These are phyloP conservation scores for Russula emetica DNA, from an alignment of 768 basidiomycete species.

Conservation along the genomic window DNA sequence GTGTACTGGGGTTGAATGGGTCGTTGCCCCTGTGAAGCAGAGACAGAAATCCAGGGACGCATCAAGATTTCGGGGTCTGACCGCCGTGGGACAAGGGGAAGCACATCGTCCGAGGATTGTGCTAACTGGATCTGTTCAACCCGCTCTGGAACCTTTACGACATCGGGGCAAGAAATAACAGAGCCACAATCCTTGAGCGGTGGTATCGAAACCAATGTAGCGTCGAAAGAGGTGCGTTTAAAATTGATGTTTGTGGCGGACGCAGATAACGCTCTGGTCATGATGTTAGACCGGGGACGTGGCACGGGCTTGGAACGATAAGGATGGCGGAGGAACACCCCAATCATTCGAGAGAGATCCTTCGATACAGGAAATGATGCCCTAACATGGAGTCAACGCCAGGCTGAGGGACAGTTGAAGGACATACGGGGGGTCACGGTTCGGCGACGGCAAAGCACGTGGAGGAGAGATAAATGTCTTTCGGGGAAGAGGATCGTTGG, in stretches of 20 bases:
- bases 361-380: not conserved
- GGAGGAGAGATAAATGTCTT: slow-evolving; percentile 21
- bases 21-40: not conserved
- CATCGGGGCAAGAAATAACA: not conserved
- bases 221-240: not conserved
- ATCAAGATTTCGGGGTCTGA: not conserved
- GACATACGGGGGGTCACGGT: slow-evolving; percentile 7
- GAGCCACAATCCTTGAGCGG: not conserved
- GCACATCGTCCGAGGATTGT: not conserved
- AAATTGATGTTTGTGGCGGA: not conserved
- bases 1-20: not conserved
- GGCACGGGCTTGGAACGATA: slow-evolving; percentile 2
- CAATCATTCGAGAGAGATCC: slow-evolving; percentile 18
- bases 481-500: not conserved
- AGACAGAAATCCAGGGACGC: not conserved
- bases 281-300: slow-evolving; percentile 5
- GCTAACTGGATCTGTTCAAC: not conserved
- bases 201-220: not conserved
- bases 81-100: not conserved
- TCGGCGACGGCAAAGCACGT: not conserved
- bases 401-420: not conserved
- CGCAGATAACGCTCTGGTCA: not conserved
- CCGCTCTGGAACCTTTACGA: not conserved
- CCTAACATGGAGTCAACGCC: slow-evolving; percentile 16
- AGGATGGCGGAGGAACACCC: slow-evolving; percentile 4